Conservation (phyloP, 78 protist species). For the Dictyostelium capitatum region DNA sequence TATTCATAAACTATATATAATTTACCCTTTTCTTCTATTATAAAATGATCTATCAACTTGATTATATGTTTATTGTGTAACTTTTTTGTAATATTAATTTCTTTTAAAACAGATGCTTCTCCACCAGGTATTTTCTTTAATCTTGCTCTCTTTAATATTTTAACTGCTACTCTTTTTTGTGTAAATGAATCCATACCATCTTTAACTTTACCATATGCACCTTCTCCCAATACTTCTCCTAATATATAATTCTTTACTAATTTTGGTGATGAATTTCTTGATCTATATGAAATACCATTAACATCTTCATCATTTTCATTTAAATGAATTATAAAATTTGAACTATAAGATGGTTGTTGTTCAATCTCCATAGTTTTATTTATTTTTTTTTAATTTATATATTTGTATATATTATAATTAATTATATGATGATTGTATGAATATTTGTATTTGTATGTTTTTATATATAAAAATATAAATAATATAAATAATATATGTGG, state of each 20-base stretch:
- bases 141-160: conserved; percentile 61
- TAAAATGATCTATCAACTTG: conserved; percentile 75
- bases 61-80: conserved; percentile 74
- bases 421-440: neutral
- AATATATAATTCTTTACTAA: conserved; percentile 50
- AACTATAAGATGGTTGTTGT: neutral
- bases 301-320: conserved; percentile 33
- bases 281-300: conserved; percentile 46
- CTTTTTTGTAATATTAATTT: conserved; percentile 60
- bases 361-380: neutral
- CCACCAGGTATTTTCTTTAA: conserved; percentile 82
- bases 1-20: conserved; percentile 83
- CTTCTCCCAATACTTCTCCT: conserved; percentile 76
- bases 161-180: conserved; percentile 84
- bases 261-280: conserved; percentile 31
- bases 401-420: neutral
- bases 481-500: neutral
- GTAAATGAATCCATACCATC: conserved; percentile 82
- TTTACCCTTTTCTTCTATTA: conserved; percentile 78
- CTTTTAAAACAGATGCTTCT: conserved; percentile 79
- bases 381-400: conserved; percentile 4
- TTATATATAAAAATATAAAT: neutral
- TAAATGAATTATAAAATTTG: conserved; percentile 22
- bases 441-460: neutral
- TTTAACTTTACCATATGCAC: conserved; percentile 86